A percentile compares a stretch with the other conserved stretches of the same genome.
Conservation (phyloP, 1,284 basidiomycete genomes). For the Boletus smithii region DNA sequence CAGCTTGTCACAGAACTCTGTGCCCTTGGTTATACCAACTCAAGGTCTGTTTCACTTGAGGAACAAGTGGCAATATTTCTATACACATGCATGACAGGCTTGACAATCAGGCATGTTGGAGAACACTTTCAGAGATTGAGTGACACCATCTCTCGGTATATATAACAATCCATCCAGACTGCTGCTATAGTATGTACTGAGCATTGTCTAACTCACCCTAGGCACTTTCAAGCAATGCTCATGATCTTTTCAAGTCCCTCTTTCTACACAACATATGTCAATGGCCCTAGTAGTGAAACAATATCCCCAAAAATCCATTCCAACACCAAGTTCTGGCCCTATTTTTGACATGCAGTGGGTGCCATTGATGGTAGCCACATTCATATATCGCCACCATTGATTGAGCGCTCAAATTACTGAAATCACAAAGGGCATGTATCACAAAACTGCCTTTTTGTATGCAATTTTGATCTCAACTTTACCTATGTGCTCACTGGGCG, state of each 20-base stretch:
- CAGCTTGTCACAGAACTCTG: not conserved
- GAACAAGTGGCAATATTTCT: not conserved
- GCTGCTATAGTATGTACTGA: too few relatives aligned
- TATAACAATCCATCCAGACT: too few relatives aligned
- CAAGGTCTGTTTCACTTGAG: not conserved
- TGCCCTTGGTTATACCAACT: not conserved
- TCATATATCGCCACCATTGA: not conserved
- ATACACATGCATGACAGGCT: not conserved
- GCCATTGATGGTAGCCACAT: conserved; percentile 12
- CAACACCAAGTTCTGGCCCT: conserved; percentile 3
- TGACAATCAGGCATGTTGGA: conserved; percentile 3
- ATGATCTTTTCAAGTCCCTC: not conserved
- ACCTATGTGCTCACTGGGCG: conserved; percentile 5
- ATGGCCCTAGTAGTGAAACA: not conserved
- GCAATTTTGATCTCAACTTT: conserved; percentile 7
- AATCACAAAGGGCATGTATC: conserved; percentile 19
- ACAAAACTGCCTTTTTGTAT: conserved; percentile 11
- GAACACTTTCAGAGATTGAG: conserved; percentile 21
- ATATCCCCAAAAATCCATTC: not conserved
- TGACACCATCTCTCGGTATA: conserved; percentile 19
- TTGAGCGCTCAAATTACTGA: not conserved
- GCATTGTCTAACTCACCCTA: not conserved
- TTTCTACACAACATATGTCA: conserved; percentile 1
- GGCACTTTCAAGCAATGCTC: conserved; percentile 6
- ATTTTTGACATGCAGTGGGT: conserved; percentile 3